Base-by-base conservation (phyloP, 192 early-diverging fungal genomes). In the Lobosporangium transversale region DNA sequence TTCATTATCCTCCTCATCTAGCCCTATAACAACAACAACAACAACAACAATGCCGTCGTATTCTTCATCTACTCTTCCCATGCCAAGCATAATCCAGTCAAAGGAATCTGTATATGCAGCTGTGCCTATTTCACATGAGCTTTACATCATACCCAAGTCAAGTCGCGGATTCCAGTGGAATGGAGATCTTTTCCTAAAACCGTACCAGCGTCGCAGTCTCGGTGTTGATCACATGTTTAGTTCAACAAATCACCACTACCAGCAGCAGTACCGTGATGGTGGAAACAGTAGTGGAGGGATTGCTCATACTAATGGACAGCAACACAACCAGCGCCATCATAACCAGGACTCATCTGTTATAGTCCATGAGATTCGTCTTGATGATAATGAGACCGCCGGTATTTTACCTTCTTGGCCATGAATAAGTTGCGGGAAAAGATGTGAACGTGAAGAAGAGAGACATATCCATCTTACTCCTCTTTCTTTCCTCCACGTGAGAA, bases 131-230 rank as follows among this genome's bases (percentile, higher is more conserved):
- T 76, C 73, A 3, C 66, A 65, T 2, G 73, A 76, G 31, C 51
- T 76, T 0, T 66, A 76, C 26, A 76, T 76, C 37, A 76, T 76
- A 33, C 73, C 73, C 17, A 76, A 76, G 48, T 66, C 73, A 0
- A 76, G 73, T 27, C 58, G 73, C 2, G 73, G 63, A 3, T 76
- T 76, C 31, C 65, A 76, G 7, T 76, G 73, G 73, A 76, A 76
- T 24, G 73, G 73, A 29, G 73, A 76, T 36, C 43, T 76, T 9
- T 76, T 76, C 35, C 51, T 76, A 47, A 76, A 76, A 51, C 73
- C 73, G 15, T 53, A 76, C 21, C 73, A 76, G 37, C 58, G 73
- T 33, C 73, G 73, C 4, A 67, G 59, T 33, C 24, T 76, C 7
- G 64, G 73, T 8, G 58, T 67, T 17, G 73, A 76, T 44, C 64